Percentiles rank a stretch among this genome's conserved stretches.
These are phyloP conservation scores for Fistulinella cinereoalba DNA, from an alignment of 1,284 basidiomycete species.

Conservation along the genomic window DNA sequence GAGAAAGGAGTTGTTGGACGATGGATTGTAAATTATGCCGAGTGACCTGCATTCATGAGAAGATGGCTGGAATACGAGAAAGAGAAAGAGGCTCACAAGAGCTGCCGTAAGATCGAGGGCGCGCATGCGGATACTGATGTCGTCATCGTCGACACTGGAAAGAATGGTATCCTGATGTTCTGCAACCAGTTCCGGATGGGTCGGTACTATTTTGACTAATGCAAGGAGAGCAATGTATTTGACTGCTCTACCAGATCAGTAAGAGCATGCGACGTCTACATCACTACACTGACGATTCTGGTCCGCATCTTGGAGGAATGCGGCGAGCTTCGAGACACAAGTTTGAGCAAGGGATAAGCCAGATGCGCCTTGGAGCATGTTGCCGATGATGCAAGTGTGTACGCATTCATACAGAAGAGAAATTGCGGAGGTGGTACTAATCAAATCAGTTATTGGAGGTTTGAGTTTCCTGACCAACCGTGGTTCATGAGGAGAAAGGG, in stretches of 20 bases:
- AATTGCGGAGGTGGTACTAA: constrained; percentile 94
- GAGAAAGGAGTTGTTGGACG: constrained; percentile 82
- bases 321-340: constrained; percentile 92
- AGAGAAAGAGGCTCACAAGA: constrained; percentile 59
- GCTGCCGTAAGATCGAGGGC: constrained; percentile 92
- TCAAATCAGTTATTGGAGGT: constrained; percentile 90
- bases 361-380: constrained; percentile 82
- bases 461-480: constrained; percentile 92
- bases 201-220: constrained; percentile 93
- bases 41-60: constrained; percentile 58
- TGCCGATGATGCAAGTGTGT: constrained; percentile 95
- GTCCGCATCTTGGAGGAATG: constrained; percentile 89
- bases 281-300: constrained; percentile 74
- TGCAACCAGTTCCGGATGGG: constrained; percentile 87
- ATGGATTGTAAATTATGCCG: constrained; percentile 84
- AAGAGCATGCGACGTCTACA: constrained; percentile 10
- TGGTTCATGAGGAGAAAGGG: constrained; percentile 87
- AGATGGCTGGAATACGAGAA: not conserved
- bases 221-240: constrained; percentile 96
- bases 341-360: constrained; percentile 83
- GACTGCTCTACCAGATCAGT: constrained; percentile 51
- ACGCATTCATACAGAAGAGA: constrained; percentile 98
- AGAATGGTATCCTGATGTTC: constrained; percentile 93
- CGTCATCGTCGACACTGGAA: constrained; percentile 86
- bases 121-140: constrained; percentile 93